These are phyloP conservation scores for Ustulina deusta DNA, from an alignment of 2,329 filamentous ascomycete species.

Conservation along the genomic window DNA sequence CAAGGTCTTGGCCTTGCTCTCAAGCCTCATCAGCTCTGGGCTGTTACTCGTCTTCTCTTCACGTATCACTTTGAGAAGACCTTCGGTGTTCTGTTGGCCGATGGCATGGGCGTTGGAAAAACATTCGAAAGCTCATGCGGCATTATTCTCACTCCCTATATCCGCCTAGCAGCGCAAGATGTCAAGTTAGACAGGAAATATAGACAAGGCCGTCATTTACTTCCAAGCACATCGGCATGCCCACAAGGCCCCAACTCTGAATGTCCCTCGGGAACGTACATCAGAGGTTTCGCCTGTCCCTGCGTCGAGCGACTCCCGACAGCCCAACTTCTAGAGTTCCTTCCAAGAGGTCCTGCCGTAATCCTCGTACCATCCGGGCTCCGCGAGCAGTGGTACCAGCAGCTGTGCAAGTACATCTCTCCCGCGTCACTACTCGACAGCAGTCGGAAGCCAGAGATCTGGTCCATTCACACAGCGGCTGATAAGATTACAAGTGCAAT, in stretches of 20 bases:
- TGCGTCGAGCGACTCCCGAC: not conserved
- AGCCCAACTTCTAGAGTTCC: not conserved
- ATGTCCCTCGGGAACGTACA: not conserved
- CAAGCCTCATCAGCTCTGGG: conserved; percentile 13
- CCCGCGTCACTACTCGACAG: not conserved
- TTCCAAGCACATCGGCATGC: not conserved
- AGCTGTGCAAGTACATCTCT: not conserved
- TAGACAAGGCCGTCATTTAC: not conserved
- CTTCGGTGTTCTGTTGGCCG: conserved; percentile 16
- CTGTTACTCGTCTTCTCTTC: conserved; percentile 15
- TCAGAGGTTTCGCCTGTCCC: not conserved
- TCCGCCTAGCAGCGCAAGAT: not conserved
- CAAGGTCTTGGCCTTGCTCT: conserved; percentile 13
- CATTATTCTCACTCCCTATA: conserved; percentile 19
- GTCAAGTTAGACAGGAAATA: not conserved
- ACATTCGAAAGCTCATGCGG: conserved; percentile 15
- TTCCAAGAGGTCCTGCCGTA: not conserved
- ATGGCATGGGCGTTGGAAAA: conserved; percentile 20
- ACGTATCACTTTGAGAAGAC: conserved; percentile 21
- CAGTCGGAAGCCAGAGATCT: not conserved
- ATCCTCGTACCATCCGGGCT: not conserved
- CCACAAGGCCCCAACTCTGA: not conserved
- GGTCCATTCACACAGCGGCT: not conserved
- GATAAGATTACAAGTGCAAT: not conserved
- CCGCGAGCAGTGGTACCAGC: not conserved